phyloP scores from a whole-genome alignment of 768 basidiomycete genomes.

The Lactarius sp. region DNA sequence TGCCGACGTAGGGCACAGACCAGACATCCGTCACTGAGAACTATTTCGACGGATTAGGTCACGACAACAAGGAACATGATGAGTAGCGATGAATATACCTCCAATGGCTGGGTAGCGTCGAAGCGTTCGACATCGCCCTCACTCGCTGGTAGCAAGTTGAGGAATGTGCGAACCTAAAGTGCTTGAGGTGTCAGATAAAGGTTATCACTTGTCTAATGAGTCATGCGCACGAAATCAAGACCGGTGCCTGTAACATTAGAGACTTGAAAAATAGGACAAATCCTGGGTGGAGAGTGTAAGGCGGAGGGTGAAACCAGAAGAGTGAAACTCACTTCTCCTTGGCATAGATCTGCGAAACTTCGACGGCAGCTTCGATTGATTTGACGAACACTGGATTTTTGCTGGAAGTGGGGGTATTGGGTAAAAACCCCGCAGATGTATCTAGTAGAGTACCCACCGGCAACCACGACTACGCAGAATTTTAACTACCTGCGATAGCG shows the following conservation, averaged over 20 bases:
- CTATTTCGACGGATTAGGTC: conserved; percentile 34
- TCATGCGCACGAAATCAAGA: conserved; percentile 57
- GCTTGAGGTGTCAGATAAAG: not conserved
- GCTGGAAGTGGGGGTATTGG: conserved; percentile 35
- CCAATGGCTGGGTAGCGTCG: conserved; percentile 69
- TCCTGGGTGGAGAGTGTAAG: conserved; percentile 36
- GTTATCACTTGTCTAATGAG: not conserved
- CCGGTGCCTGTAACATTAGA: conserved; percentile 97
- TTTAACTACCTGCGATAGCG: conserved; percentile 87
- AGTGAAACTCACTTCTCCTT: conserved; percentile 52
- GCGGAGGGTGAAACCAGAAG: not conserved
- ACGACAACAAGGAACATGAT: not conserved
- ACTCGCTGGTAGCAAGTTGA: conserved; percentile 87
- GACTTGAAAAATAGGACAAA: conserved; percentile 88
- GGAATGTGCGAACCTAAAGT: conserved; percentile 72
- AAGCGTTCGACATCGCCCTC: conserved; percentile 82
- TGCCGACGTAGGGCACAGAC: conserved; percentile 84
- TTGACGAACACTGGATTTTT: conserved; percentile 84
- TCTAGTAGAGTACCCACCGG: conserved; percentile 44
- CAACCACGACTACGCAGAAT: conserved; percentile 92
- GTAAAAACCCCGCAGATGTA: not conserved
- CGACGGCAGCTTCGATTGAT: conserved; percentile 74
- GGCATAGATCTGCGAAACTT: conserved; percentile 68
- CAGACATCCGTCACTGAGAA: conserved; percentile 84
- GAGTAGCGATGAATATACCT: conserved; percentile 40